Base-by-base conservation (phyloP, 1,139 yeast genomes). In the Geotrichum candidum region DNA sequence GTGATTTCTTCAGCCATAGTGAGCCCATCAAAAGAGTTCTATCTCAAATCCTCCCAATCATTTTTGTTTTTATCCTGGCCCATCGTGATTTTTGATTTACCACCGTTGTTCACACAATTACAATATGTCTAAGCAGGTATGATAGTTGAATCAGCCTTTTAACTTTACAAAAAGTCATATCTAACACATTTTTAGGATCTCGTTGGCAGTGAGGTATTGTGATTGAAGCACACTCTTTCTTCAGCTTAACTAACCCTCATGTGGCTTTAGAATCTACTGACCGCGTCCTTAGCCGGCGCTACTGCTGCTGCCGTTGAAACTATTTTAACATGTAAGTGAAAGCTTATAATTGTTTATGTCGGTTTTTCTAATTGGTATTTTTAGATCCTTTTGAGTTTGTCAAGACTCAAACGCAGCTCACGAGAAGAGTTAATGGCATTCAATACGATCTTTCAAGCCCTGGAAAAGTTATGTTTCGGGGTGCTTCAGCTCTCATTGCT, bases 341-440 rank as follows among this genome's bases (percentile, higher is more conserved):
- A 1, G 13, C 18, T 5, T 18, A 5, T 22, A 2, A 22, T 4
- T 10, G 4, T 53, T 35, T 38, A 15, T 10, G 11, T 51, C 27
- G 2, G 10, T 3, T 11, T 51, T 51, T 31, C 52, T 57, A 25
- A 18, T 33, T 15, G 51, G 4, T n/a, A n/a, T 51, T 23, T 13
- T 31, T 35, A 73, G 75, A 89, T 71, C 97, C 98, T 0, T 82
- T 92, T 67, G 98, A 92, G 72, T 88, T 84, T 69, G 74, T 87
- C 64, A 92, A 92, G 73, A 88, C 95, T 29, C 83, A 87, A 65
- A 80, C 84, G 67, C 92, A 89, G 72, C 76, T 89, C 63, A 82
- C 80, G 62, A 82, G 68, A 73, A 77, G 59, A 73, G 75, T 62
- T 76, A 75, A 65, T 78, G 77, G 72, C 74, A 75, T 68, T 73